phyloP scores from a whole-genome alignment of 1,284 basidiomycete species.

The Cutaneotrichosporon arboriforme region DNA sequence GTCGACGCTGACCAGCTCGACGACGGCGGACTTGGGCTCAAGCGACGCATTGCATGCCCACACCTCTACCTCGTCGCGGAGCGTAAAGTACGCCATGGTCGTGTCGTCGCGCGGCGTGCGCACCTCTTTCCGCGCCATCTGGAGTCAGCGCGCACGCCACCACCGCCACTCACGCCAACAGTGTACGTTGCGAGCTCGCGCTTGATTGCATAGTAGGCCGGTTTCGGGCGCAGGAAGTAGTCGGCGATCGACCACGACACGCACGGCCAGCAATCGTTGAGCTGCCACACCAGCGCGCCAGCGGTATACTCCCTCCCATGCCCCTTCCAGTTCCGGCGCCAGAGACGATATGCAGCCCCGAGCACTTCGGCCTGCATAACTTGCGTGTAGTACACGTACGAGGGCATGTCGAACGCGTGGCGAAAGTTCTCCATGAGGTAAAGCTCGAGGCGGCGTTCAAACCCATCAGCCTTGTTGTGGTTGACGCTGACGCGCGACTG shows the following conservation, averaged over 20 bases:
- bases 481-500: slow-evolving; percentile 75
- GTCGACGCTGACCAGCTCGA: slow-evolving; percentile 68
- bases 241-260: slow-evolving; percentile 74
- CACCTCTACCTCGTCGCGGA: slow-evolving; percentile 58
- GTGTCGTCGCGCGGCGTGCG: slow-evolving; percentile 57
- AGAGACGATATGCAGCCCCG: slow-evolving; percentile 64
- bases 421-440: slow-evolving; percentile 82
- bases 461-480: slow-evolving; percentile 82
- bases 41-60: slow-evolving; percentile 79
- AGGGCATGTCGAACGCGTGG: slow-evolving; percentile 80
- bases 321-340: slow-evolving; percentile 70
- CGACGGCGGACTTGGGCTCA: slow-evolving; percentile 54
- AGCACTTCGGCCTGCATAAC: slow-evolving; percentile 76
- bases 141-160: slow-evolving; percentile 7
- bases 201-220: slow-evolving; percentile 64
- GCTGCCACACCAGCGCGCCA: slow-evolving; percentile 75
- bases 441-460: slow-evolving; percentile 78
- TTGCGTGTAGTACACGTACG: slow-evolving; percentile 74
- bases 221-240: slow-evolving; percentile 70
- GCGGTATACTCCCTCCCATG: slow-evolving; percentile 63
- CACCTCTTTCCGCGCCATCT: slow-evolving; percentile 60
- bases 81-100: slow-evolving; percentile 61
- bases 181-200: slow-evolving; percentile 67
- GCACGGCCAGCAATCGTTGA: slow-evolving; percentile 77
- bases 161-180: slow-evolving; percentile 53